phyloP scores from a whole-genome alignment of 495 filamentous ascomycete genomes.

The Daldinia grandis region DNA sequence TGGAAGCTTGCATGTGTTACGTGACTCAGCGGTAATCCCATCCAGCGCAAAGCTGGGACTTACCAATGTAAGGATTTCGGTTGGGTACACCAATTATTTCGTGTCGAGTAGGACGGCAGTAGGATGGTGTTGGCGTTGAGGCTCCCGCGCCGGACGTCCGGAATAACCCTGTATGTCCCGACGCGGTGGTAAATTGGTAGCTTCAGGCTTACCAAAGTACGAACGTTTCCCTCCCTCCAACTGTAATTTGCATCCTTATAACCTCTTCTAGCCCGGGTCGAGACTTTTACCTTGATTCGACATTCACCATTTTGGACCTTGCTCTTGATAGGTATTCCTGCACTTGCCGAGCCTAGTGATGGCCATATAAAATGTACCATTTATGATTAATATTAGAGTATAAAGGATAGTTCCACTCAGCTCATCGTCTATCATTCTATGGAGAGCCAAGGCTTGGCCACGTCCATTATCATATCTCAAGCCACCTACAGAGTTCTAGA shows the following conservation, averaged over 20 bases:
- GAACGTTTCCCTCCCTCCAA: neutral
- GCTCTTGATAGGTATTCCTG: neutral
- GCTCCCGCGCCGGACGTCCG: constrained; percentile 33
- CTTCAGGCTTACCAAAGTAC: neutral
- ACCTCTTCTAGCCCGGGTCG: neutral
- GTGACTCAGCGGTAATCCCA: neutral
- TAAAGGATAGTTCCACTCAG: neutral
- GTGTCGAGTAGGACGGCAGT: neutral
- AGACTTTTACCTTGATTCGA: neutral
- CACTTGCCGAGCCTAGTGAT: no score
- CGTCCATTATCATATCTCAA: neutral
- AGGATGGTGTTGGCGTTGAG: constrained; percentile 1
- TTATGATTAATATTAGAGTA: neutral
- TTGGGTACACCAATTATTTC: neutral
- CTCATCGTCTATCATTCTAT: neutral
- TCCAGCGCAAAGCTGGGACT: neutral
- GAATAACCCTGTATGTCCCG: constrained; percentile 3
- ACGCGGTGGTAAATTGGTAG: constrained; percentile 1
- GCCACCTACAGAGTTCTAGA: neutral
- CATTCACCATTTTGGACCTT: neutral
- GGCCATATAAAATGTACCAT: neutral
- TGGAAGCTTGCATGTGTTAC: neutral
- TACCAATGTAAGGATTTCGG: neutral
- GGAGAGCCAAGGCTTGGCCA: neutral
- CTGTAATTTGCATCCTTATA: constrained; percentile 17